A percentile compares a stretch with the other conserved stretches of the same genome.
These are phyloP conservation scores for Sporisorium scitamineum DNA, from an alignment of 1,284 basidiomycete genomes.

Conservation along the genomic window DNA sequence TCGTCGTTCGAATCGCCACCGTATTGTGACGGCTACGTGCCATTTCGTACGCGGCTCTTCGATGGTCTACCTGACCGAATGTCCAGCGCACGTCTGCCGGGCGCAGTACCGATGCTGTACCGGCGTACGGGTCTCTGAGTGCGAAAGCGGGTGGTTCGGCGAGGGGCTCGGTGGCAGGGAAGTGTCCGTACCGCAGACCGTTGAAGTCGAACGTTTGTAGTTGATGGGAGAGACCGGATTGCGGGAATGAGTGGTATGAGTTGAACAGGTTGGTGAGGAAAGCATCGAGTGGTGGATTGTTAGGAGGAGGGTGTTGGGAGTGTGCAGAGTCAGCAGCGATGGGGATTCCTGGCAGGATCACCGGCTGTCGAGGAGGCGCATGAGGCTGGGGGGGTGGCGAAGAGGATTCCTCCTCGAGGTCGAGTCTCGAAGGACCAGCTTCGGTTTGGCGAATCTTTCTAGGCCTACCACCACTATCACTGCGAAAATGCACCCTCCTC, in stretches of 20 bases:
- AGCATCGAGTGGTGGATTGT: background rate
- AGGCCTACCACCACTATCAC: background rate
- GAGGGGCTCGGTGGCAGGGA: background rate
- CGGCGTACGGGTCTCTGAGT: background rate
- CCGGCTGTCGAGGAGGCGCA: background rate
- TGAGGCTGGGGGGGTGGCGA: background rate
- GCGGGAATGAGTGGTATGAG: background rate
- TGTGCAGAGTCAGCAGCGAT: background rate
- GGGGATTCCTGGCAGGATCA: background rate
- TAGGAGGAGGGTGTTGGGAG: background rate
- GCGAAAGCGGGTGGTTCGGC: background rate
- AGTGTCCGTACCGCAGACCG: conserved; percentile 4
- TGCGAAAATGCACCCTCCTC: background rate
- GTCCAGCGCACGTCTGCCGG: conserved; percentile 5
- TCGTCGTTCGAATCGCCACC: background rate
- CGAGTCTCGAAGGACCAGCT: background rate
- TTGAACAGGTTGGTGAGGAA: background rate
- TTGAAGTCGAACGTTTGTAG: background rate
- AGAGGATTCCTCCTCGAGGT: background rate
- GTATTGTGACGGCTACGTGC: background rate
- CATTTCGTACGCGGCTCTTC: background rate
- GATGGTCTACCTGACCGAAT: background rate
- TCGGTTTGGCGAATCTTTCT: background rate
- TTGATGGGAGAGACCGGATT: background rate
- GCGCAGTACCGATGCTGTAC: background rate